phyloP scores from a whole-genome alignment of 768 basidiomycete species.

The Calocybe gangraenosa region DNA sequence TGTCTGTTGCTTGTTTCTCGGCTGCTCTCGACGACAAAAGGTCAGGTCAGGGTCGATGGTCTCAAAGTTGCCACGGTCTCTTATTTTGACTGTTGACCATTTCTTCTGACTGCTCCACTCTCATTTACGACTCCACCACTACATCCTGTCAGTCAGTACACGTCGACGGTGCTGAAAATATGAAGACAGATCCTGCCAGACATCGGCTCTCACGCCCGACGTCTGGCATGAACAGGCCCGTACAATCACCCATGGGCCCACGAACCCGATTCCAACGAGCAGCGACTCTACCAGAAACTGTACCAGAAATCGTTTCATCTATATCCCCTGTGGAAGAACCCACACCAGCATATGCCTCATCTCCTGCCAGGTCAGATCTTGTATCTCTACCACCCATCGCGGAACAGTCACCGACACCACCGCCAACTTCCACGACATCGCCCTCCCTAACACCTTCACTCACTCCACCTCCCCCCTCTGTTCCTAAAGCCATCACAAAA shows the following conservation, averaged over 20 bases:
- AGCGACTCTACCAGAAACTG: slow-evolving; percentile 5
- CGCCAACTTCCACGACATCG: neutral
- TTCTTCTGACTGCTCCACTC: neutral
- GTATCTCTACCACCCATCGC: slow-evolving; percentile 12
- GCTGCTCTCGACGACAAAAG: too few species aligned
- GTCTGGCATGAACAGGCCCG: slow-evolving; percentile 14
- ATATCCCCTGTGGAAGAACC: slow-evolving; percentile 10
- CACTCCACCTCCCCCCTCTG: slow-evolving; percentile 4
- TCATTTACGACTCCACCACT: neutral
- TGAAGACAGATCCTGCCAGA: slow-evolving; percentile 24
- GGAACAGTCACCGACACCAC: slow-evolving; percentile 6
- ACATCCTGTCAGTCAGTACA: too few species aligned
- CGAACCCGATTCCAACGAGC: slow-evolving; percentile 14
- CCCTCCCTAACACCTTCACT: neutral
- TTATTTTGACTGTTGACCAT: too few species aligned
- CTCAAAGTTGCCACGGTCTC: slow-evolving; percentile 10
- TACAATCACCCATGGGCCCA: slow-evolving; percentile 19
- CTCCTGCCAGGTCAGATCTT: slow-evolving; percentile 9
- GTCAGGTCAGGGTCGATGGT: too few species aligned
- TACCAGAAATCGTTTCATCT: slow-evolving; percentile 17
- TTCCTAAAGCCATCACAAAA: slow-evolving; percentile 15
- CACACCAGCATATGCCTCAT: slow-evolving; percentile 14
- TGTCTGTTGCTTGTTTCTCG: neutral
- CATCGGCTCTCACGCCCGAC: slow-evolving; percentile 14
- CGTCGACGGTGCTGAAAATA: too few species aligned